Evolutionary conservation across 2,329 filamentous ascomycete genomes (phyloP).

Genomic region (Tricladium varicosporioides): DNA sequence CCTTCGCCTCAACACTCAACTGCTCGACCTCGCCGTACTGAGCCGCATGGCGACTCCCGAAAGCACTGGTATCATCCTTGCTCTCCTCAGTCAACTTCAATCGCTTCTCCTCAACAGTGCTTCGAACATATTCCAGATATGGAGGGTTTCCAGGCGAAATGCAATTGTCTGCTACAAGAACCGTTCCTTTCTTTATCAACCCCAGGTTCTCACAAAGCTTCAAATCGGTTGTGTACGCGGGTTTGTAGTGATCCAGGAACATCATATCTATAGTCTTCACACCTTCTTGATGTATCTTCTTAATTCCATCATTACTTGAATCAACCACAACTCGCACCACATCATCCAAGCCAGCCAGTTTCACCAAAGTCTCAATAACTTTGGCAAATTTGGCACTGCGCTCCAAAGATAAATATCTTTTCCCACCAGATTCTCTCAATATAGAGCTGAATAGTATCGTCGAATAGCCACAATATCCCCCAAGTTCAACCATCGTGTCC

Average conservation of each 20-base stretch:
- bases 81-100: slow-evolving; percentile 44
- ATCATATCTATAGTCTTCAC: slow-evolving; percentile 29
- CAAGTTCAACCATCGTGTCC: slow-evolving; percentile 71
- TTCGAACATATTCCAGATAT: slow-evolving; percentile 69
- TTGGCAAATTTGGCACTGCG: slow-evolving; percentile 71
- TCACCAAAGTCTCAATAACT: slow-evolving; percentile 65
- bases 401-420: slow-evolving; percentile 70
- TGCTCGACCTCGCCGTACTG: slow-evolving; percentile 40
- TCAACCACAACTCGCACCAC: slow-evolving; percentile 71
- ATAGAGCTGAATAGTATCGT: slow-evolving; percentile 72
- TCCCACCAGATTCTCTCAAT: slow-evolving; percentile 60
- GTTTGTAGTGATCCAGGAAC: slow-evolving; percentile 81
- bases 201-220: slow-evolving; percentile 73
- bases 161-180: slow-evolving; percentile 69
- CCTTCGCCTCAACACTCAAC: slow-evolving; percentile 36
- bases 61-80: slow-evolving; percentile 40
- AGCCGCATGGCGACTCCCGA: slow-evolving; percentile 18
- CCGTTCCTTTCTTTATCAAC: slow-evolving; percentile 59
- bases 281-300: slow-evolving; percentile 52
- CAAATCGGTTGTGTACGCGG: slow-evolving; percentile 69
- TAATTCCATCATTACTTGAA: slow-evolving; percentile 63
- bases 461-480: slow-evolving; percentile 81
- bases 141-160: slow-evolving; percentile 69
- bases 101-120: slow-evolving; percentile 60
- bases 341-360: slow-evolving; percentile 70